Base-by-base conservation (phyloP, 805 yeast genomes). In the Suhomyces vadensis region DNA sequence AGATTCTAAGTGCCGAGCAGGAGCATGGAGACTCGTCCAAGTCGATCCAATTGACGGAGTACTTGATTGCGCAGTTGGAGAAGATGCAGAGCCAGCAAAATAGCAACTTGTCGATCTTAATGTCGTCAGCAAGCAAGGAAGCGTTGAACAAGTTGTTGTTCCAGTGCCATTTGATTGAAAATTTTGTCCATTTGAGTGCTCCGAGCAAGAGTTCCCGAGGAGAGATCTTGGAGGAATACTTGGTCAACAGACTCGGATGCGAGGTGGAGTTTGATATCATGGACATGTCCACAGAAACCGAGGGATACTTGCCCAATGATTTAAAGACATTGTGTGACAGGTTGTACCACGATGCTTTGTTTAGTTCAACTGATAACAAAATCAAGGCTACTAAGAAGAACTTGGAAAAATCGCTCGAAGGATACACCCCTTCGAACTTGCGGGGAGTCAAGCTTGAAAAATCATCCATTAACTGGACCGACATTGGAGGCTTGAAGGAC, bases 271-370 rank as follows among this genome's bases (percentile, higher is more conserved):
- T 75, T 20, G 72, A 76, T 25, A 58, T 69, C 4, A 64, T 70
- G 74, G 77, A 72, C 45, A 59, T 71, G 50, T 75, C 71, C 50
- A 63, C 78, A 27, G 92, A 83, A 42, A 86, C 96, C 0, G 98
- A 92, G 54, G 98, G 98, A 0, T 92, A 84, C 60, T 77, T 87
- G 22, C 95, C 97, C 0, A 80, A 82, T 20, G 99, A 92, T 61
- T 60, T 92, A 46, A 79, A 82, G 64, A 77, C 79, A 4, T 66
- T 92, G 8, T 74, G 79, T 24, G 96, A 87, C 49, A 74, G 95
- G 52, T 78, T 84, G 3, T 77, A 76, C 48, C 85, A 81, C 53
- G 83, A 82, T 44, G 54, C 65, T 2, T 50, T 68, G 29, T 65
- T 67, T 39, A 50, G 50, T 19, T 41, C 44, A 8, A 39, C 37